Evolutionary conservation across 345 rosid species (phyloP), one percentile per base, ranked within the genome.

Genomic region (Corchorus capsularis): DNA sequence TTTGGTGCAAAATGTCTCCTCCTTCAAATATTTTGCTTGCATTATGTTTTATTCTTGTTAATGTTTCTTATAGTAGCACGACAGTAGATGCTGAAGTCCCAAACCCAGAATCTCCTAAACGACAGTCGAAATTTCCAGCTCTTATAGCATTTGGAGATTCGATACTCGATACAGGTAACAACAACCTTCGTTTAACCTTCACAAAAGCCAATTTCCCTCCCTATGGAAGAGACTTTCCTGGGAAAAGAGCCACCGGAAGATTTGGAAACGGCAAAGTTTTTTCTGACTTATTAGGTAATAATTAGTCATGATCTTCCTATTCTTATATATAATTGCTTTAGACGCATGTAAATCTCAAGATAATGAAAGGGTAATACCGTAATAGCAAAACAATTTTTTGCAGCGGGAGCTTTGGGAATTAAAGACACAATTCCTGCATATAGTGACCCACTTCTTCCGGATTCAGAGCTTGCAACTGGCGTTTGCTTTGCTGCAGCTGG

Each of bases 141-240:
- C 55, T 81, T 7, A 27, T 87, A n/a, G 66, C 82, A 47, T 84
- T 87, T 11, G 87, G 87, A 70, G 90, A 87, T 73, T 87, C 90
- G 1, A 70, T 85, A 12, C 78, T 83, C 11, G 87, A 87, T 71
- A 81, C 87, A 0, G 83, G 85, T 17, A 87, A 86, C 72, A 84
- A 79, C 77, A 83, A 79, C 66, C 49, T 79, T 49, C 73, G 79
- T 5, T 0, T 9, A 1, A 75, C 87, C 39, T 4, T 63, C 7
- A 65, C 76, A 12, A 82, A 83, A 77, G 64, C 82, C 71, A 84
- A 84, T 68, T 84, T 75, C 75, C 86, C 80, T 75, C 90, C 87
- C 27, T 86, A 86, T 34, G 89, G 89, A 12, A 74, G 61, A 20
- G 85, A 84, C 64, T 80, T 86, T 19, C 74, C 64, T 0, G 84